These are phyloP conservation scores for Fusarium chuoi DNA, from an alignment of 2,329 filamentous ascomycete genomes.

Conservation along the genomic window DNA sequence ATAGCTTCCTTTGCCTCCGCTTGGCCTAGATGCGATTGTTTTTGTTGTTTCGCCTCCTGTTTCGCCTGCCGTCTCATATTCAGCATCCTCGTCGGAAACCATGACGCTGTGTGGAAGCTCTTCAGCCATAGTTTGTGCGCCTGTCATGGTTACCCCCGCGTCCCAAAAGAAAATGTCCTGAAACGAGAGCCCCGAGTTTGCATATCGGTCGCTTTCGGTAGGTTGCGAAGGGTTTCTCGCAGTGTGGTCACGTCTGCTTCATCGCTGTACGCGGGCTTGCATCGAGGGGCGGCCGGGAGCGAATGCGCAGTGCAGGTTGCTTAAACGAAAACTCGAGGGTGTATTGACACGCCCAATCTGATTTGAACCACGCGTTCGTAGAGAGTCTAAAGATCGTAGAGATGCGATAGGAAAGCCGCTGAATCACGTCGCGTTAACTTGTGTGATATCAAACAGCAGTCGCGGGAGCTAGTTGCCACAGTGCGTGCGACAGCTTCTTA, in stretches of 20 bases:
- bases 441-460: conserved; percentile 38
- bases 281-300: conserved; percentile 14
- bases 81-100: conserved; percentile 62
- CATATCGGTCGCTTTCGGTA: conserved; percentile 46
- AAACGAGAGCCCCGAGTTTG: conserved; percentile 28
- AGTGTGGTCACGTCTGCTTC: conserved; percentile 37
- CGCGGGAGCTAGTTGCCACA: conserved; percentile 44
- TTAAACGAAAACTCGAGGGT: background rate
- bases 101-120: conserved; percentile 67
- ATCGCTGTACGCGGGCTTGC: conserved; percentile 41
- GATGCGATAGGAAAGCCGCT: conserved; percentile 22
- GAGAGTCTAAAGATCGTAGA: conserved; percentile 1
- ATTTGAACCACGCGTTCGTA: conserved; percentile 21
- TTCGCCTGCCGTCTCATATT: conserved; percentile 52
- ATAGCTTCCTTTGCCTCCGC: background rate
- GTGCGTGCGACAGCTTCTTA: conserved; percentile 40
- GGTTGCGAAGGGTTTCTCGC: conserved; percentile 39
- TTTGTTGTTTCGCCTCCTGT: conserved; percentile 43
- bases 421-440: conserved; percentile 41
- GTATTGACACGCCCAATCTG: background rate
- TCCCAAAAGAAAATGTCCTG: conserved; percentile 33
- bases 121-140: conserved; percentile 65
- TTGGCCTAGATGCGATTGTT: conserved; percentile 34
- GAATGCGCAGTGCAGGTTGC: background rate
- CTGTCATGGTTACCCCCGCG: conserved; percentile 56